Base-by-base conservation (phyloP, 306 rosid genomes). In the Trifolium pratense region DNA sequence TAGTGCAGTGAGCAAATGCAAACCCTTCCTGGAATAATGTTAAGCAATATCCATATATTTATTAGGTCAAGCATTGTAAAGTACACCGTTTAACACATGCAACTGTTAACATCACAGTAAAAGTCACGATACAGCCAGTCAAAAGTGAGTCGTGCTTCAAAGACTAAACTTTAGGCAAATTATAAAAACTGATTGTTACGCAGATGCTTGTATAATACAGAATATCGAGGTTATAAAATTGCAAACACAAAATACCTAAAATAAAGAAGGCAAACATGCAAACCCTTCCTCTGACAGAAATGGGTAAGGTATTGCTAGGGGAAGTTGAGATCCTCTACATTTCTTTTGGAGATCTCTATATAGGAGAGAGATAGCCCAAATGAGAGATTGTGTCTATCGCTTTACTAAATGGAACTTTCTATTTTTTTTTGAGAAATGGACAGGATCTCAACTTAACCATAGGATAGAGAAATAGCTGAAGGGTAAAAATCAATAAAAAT, bases 1-100 rank as follows among this genome's bases (percentile, higher is more conserved):
- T 94, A 57, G 97, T 94, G 82, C 99, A 94, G 77, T 94, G 97
- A 83, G 99, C 92, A 88, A 94, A 94, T 64, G 99, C 99, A 89
- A 94, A 91, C 66, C 99, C 99, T 88, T 94, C 99, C 99, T 94
- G 97, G 56, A 84, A 78, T 63, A 87, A 85, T 34, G 52, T 17
- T 59, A 65, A 23, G 74, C 10, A 55, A n/a, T 42, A 79, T n/a
- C 23, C 71, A 85, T 63, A 79, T 82, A 75, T 78, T 68, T 29
- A 81, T 73, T 59, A 66, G 65, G 70, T 25, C 57, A 59, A 42
- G 60, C 43, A 52, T 66, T 14, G 7, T 57, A 67, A 53, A 67
- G 43, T 43, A 52, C 39, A 63, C n/a, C 13, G 6, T 36, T 55
- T 57, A 69, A 71, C 52, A 69, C 52, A 34, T 21, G 34, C 55